These are phyloP conservation scores for Nicotiana obtusifolia DNA, from an alignment of 257 asterid species.

Conservation along the genomic window DNA sequence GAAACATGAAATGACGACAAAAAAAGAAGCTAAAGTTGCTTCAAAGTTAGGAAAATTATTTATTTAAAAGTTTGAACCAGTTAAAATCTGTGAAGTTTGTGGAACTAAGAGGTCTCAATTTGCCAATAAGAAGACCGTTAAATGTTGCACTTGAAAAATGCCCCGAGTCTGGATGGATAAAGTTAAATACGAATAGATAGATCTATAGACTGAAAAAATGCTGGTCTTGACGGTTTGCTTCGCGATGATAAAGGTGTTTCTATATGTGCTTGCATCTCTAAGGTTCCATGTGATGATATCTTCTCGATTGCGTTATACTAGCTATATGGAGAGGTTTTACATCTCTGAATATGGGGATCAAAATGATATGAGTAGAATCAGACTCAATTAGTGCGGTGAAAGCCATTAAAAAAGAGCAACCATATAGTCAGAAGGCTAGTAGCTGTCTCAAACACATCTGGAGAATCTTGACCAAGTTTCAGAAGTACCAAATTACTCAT, in stretches of 20 bases:
- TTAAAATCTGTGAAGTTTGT: background rate
- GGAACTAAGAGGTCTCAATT: conserved; percentile 1
- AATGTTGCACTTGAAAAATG: conserved; percentile 21
- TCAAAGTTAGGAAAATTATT: background rate
- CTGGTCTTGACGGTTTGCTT: conserved; percentile 24
- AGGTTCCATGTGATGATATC: conserved; percentile 15
- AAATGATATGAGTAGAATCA: conserved; percentile 16
- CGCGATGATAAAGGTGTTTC: conserved; percentile 20
- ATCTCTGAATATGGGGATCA: conserved; percentile 9
- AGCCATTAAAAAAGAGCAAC: conserved; percentile 29
- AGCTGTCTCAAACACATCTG: conserved; percentile 20
- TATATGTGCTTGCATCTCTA: conserved; percentile 24
- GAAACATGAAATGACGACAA: background rate
- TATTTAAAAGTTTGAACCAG: conserved; percentile 13
- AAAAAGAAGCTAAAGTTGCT: background rate
- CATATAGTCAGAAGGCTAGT: conserved; percentile 12
- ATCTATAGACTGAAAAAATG: conserved; percentile 12
- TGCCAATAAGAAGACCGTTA: background rate
- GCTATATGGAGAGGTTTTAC: conserved; percentile 31
- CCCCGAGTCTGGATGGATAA: conserved; percentile 26
- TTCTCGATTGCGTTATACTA: conserved; percentile 24
- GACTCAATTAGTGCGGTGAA: conserved; percentile 27
- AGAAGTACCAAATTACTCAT: conserved; percentile 15
- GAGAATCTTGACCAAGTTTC: conserved; percentile 18
- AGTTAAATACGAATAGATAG: conserved; percentile 29